Percentiles rank a stretch among this genome's conserved stretches.
Conservation (phyloP, 2,329 filamentous ascomycete species). For the Lecanicillium sp. region DNA sequence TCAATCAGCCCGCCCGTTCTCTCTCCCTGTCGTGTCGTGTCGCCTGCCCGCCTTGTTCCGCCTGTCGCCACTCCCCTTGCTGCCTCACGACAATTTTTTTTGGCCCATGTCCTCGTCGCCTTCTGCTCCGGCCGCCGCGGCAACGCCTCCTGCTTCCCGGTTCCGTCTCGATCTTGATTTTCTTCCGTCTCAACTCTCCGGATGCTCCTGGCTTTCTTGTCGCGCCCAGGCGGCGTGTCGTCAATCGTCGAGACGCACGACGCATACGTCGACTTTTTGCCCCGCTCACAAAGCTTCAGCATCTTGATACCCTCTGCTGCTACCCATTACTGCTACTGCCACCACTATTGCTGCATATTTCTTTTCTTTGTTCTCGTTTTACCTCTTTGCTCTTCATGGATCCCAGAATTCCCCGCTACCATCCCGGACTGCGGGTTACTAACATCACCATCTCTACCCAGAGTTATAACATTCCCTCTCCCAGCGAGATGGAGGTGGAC, state of each 20-base stretch:
- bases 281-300: slow-evolving; percentile 9
- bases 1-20: neutral
- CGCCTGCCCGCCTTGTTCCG: neutral
- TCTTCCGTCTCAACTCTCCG: too few relatives aligned
- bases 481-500: slow-evolving; percentile 52
- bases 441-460: slow-evolving; percentile 24
- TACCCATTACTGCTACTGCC: neutral
- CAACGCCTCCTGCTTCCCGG: slow-evolving; percentile 14
- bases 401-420: neutral
- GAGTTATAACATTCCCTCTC: slow-evolving; percentile 50
- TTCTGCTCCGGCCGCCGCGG: slow-evolving; percentile 2
- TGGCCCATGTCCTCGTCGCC: neutral
- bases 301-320: slow-evolving; percentile 1
- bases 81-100: slow-evolving; percentile 11
- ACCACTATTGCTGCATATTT: slow-evolving; percentile 6
- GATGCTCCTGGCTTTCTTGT: too few relatives aligned
- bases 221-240: too few relatives aligned
- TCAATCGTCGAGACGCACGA: too few relatives aligned
- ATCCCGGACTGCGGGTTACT: slow-evolving; percentile 14
- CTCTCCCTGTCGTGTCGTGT: too few relatives aligned
- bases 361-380: neutral
- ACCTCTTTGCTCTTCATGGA: neutral
- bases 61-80: neutral
- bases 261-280: slow-evolving; percentile 6
- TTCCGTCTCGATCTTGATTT: neutral